Evolutionary conservation across 148 eudicot species (phyloP), one percentile per base, ranked within the genome.

Genomic region (Arbutus unedo): DNA sequence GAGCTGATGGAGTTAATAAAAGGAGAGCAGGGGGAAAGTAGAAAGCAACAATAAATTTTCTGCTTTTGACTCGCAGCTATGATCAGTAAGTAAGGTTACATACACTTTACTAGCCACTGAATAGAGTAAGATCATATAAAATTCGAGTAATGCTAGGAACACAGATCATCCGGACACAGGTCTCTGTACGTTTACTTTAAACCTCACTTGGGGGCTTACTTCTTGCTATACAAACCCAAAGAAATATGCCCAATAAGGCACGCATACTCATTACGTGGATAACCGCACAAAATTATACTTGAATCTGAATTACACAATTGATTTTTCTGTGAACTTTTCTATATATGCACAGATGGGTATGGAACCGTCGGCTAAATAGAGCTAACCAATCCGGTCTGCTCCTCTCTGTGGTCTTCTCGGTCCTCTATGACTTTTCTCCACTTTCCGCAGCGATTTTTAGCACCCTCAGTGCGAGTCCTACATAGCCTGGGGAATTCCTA

Each of bases 31-130:
- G 10, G 47, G 79, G 31, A 51, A 66, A 76, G 62, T 18, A 23
- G 76, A 85, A 86, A 81, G 84, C 55, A 60, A 78, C 77, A 81
- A 86, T 82, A 48, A 60, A 81, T 85, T 76, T 76, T 56, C 55
- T 82, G 79, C 85, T 82, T 85, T 82, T 85, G 81, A 66, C 43
- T 66, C 21, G 71, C 44, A 66, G 44, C 44, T 8, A 67, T 25
- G 2, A 70, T 70, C 21, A 43, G n/a, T 38, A 43, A 41, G 43
- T 25, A 43, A 31, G 38, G 38, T 31, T 31, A 31, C 38, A 31
- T 31, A 1, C 38, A 31, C 38, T 31, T 31, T 31, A 31, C 38
- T 31, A 31, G 38, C 38, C 38, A 31, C 38, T 31, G 1, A 31
- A 0, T 31, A 31, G 38, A 31, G 38, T 31, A 5, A 41, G 3